phyloP scores from a whole-genome alignment of 192 early-diverging fungal genomes.

The Backusella circina region DNA sequence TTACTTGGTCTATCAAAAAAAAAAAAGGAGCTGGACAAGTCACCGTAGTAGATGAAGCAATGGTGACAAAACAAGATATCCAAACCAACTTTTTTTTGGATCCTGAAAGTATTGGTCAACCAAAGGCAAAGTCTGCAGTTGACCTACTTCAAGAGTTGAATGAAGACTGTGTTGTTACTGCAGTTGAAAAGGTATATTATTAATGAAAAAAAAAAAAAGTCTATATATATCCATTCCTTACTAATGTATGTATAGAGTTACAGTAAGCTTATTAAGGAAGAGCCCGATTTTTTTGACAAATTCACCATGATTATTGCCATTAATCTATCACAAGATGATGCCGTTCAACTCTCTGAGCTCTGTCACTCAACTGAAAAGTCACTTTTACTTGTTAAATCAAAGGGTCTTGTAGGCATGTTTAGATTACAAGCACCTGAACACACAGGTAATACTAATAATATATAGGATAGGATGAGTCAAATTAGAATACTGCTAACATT shows the following conservation, averaged over 20 bases:
- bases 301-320: slow-evolving; percentile 79
- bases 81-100: slow-evolving; percentile 95
- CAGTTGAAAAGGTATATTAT: slow-evolving; percentile 48
- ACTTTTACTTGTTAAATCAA: slow-evolving; percentile 62
- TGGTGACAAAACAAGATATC: slow-evolving; percentile 64
- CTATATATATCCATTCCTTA: neutral
- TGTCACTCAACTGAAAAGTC: slow-evolving; percentile 63
- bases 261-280: slow-evolving; percentile 39
- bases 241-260: slow-evolving; percentile 40
- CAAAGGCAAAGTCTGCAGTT: slow-evolving; percentile 58
- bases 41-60: slow-evolving; percentile 74
- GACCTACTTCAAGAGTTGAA: slow-evolving; percentile 83
- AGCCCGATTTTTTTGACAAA: slow-evolving; percentile 58
- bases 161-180: slow-evolving; percentile 70
- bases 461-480: neutral
- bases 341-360: slow-evolving; percentile 54
- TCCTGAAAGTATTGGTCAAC: slow-evolving; percentile 54
- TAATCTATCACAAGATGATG: slow-evolving; percentile 49
- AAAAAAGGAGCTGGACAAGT: slow-evolving; percentile 81
- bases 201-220: neutral
- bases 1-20: neutral
- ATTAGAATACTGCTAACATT: neutral
- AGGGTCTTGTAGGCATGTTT: slow-evolving; percentile 77
- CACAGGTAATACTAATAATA: no score
- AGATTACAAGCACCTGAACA: slow-evolving; percentile 76